Conservation (phyloP, 805 yeast species). For the Myxozyma mucilagina region DNA sequence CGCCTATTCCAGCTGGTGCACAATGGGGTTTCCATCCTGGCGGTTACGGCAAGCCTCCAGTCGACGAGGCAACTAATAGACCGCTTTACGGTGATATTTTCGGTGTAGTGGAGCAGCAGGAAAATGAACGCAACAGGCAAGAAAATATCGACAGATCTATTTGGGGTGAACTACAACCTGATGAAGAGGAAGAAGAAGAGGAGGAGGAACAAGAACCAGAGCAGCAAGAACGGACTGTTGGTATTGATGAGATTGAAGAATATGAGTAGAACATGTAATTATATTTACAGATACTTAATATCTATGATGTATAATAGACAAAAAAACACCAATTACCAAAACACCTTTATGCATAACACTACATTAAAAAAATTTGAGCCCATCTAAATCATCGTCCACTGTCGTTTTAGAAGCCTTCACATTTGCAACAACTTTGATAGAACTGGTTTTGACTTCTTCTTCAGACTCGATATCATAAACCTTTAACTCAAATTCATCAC, state of each 20-base stretch:
- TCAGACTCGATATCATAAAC: background rate
- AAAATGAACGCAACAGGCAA: slow-evolving; percentile 17
- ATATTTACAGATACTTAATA: background rate
- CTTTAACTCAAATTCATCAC: background rate
- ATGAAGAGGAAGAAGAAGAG: slow-evolving; percentile 41
- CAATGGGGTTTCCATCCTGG: slow-evolving; percentile 47
- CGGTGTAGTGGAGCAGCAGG: slow-evolving; percentile 29
- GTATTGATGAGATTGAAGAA: slow-evolving; percentile 19
- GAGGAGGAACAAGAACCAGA: slow-evolving; percentile 43
- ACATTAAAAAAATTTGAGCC: slow-evolving; percentile 8
- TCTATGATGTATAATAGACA: background rate
- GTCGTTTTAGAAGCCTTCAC: background rate
- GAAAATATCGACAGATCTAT: slow-evolving; percentile 31
- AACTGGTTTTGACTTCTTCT: background rate
- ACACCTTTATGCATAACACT: background rate
- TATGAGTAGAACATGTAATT: background rate
- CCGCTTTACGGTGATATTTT: slow-evolving; percentile 43
- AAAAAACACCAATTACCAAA: background rate
- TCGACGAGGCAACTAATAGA: slow-evolving; percentile 38
- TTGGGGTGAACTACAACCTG: slow-evolving; percentile 44
- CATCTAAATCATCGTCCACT: background rate
- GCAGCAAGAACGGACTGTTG: slow-evolving; percentile 39
- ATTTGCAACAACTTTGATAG: background rate
- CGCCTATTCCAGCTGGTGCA: slow-evolving; percentile 44
- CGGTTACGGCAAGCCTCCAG: slow-evolving; percentile 44